Percentiles rank a stretch among this genome's conserved stretches.
phyloP scores from a whole-genome alignment of 805 yeast genomes.

The Dipodascopsis uninucleata region DNA sequence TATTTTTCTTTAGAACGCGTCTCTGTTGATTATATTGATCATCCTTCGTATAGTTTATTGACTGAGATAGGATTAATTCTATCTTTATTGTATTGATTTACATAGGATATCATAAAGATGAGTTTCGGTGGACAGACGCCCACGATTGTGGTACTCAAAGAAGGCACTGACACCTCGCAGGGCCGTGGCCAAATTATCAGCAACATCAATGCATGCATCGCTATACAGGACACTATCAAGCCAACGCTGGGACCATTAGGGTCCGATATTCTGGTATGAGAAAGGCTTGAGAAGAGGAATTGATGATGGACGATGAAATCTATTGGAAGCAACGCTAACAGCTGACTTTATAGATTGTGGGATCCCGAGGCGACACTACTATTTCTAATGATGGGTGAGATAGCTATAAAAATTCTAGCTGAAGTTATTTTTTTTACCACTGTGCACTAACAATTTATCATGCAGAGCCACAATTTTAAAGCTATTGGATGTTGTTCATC shows the following conservation, averaged over 20 bases:
- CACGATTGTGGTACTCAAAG: conserved; percentile 95
- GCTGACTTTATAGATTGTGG: conserved; percentile 54
- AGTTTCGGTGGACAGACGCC: conserved; percentile 92
- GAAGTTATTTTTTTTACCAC: neutral
- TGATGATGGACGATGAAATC: no score
- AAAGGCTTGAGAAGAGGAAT: no score
- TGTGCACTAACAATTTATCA: neutral
- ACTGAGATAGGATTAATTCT: no score
- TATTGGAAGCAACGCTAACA: neutral
- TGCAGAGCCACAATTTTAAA: conserved; percentile 84
- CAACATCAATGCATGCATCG: conserved; percentile 94
- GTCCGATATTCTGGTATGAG: conserved; percentile 67
- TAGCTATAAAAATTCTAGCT: neutral
- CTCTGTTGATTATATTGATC: no score
- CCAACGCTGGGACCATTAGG: conserved; percentile 98
- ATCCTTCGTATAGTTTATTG: no score
- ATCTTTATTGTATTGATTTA: conserved; percentile 1
- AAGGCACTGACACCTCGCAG: conserved; percentile 96
- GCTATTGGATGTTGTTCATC: conserved; percentile 91
- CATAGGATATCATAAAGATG: conserved; percentile 53
- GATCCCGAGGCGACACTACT: conserved; percentile 79
- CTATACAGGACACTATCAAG: conserved; percentile 91
- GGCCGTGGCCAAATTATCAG: conserved; percentile 94
- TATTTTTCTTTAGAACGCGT: no score
- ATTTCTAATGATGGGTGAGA: conserved; percentile 79